phyloP scores from a whole-genome alignment of 2,329 filamentous ascomycete species.

The Mollisia scopiformis region DNA sequence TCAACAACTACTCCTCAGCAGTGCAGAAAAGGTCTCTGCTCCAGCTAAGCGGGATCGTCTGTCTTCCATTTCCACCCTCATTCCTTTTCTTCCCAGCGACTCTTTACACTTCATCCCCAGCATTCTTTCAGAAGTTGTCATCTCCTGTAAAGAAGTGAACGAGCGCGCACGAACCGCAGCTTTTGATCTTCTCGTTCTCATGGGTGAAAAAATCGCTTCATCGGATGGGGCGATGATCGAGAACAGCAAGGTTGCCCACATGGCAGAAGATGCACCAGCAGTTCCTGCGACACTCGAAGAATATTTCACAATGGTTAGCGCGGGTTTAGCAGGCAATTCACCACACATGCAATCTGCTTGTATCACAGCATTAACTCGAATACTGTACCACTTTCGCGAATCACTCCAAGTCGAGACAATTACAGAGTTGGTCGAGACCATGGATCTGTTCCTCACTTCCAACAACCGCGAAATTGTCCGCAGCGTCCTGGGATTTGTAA shows the following conservation, averaged over 20 bases:
- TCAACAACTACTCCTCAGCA: constrained; percentile 78
- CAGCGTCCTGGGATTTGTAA: constrained; percentile 93
- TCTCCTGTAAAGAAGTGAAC: constrained; percentile 96
- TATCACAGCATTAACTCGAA: constrained; percentile 92
- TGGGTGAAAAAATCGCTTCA: constrained; percentile 77
- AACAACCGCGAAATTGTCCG: constrained; percentile 97
- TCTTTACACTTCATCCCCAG: constrained; percentile 93
- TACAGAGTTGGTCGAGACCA: constrained; percentile 85
- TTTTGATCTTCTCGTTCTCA: constrained; percentile 86
- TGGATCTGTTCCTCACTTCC: constrained; percentile 94
- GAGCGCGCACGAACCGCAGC: constrained; percentile 89
- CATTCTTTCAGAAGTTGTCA: constrained; percentile 90
- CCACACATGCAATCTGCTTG: constrained; percentile 98
- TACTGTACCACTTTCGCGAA: constrained; percentile 87
- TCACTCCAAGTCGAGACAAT: constrained; percentile 71
- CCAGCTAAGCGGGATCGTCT: constrained; percentile 87
- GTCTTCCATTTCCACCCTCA: constrained; percentile 77
- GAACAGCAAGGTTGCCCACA: constrained; percentile 84
- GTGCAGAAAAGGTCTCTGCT: constrained; percentile 81
- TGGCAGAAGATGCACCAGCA: constrained; percentile 78
- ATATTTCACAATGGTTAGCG: constrained; percentile 97
- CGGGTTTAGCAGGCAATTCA: constrained; percentile 87
- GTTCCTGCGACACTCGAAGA: constrained; percentile 86
- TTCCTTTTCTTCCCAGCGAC: constrained; percentile 75
- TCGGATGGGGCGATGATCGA: constrained; percentile 75